phyloP scores from a whole-genome alignment of 768 basidiomycete species.

The Trametes cingulata region DNA sequence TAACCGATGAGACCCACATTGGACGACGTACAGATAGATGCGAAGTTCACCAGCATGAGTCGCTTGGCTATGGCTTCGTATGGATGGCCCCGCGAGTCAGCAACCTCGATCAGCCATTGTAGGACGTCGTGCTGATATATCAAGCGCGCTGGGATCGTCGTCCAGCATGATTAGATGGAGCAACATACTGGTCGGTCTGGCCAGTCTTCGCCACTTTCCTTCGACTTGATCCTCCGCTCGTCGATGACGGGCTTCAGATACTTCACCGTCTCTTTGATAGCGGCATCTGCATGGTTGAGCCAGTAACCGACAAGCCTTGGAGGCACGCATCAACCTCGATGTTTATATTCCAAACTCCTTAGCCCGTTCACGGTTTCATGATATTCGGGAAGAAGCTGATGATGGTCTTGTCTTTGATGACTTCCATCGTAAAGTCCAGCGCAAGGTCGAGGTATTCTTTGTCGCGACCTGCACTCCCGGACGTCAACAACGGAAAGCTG shows the following conservation, averaged over 20 bases:
- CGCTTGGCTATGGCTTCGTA: constrained; percentile 29
- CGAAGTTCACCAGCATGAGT: constrained; percentile 42
- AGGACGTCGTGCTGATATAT: constrained; percentile 39
- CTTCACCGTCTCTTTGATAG: constrained; percentile 19
- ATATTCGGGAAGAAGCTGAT: constrained; percentile 44
- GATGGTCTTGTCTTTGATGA: constrained; percentile 33
- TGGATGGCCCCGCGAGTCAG: constrained; percentile 29
- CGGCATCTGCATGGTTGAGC: constrained; percentile 15
- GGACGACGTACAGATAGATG: constrained; percentile 41
- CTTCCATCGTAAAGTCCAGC: constrained; percentile 37
- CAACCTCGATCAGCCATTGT: constrained; percentile 41
- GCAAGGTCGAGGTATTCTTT: constrained; percentile 42
- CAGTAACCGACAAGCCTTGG: constrained; percentile 25
- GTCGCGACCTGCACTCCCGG: constrained; percentile 38
- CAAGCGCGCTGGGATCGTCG: not conserved
- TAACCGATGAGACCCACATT: constrained; percentile 30
- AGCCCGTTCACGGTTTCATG: constrained; percentile 47
- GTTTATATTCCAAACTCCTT: too few relatives aligned
- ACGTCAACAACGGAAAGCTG: too few relatives aligned
- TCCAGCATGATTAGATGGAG: not conserved
- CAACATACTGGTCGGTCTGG: constrained; percentile 35
- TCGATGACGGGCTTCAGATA: constrained; percentile 37
- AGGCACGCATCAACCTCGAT: too few relatives aligned
- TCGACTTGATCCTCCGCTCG: constrained; percentile 34
- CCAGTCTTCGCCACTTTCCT: constrained; percentile 36